Percentiles rank a stretch among this genome's conserved stretches.
Conservation (phyloP, 495 filamentous ascomycete genomes). For the Aeminium ludgeri region DNA sequence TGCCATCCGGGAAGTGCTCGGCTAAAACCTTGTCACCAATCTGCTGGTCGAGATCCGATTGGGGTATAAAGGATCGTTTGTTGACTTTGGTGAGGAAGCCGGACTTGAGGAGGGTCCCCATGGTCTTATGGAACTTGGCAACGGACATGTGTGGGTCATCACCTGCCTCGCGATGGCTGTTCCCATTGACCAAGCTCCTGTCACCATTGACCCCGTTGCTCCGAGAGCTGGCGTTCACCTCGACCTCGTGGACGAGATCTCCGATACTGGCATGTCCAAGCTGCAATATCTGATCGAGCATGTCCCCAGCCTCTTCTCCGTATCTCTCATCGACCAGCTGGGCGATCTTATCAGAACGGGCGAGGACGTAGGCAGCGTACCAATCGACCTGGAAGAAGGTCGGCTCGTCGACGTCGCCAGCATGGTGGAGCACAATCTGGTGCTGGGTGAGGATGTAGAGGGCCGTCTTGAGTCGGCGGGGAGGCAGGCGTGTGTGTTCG, state of each 20-base stretch:
- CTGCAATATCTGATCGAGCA: slow-evolving; percentile 57
- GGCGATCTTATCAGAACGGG: slow-evolving; percentile 68
- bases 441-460: slow-evolving; percentile 75
- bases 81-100: slow-evolving; percentile 34
- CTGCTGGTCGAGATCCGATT: slow-evolving; percentile 33
- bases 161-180: too few relatives aligned
- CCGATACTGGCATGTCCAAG: slow-evolving; percentile 60
- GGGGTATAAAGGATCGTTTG: slow-evolving; percentile 35
- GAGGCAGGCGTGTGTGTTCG: slow-evolving; percentile 48
- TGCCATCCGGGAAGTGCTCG: slow-evolving; percentile 18
- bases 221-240: too few relatives aligned
- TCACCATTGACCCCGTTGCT: too few relatives aligned
- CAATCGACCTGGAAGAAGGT: slow-evolving; percentile 70
- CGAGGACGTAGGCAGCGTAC: slow-evolving; percentile 56
- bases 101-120: slow-evolving; percentile 31
- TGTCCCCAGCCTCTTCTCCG: slow-evolving; percentile 47
- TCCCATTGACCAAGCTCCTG: slow-evolving; percentile 11
- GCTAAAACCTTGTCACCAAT: slow-evolving; percentile 29
- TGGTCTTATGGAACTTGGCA: slow-evolving; percentile 24
- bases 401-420: slow-evolving; percentile 29
- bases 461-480: slow-evolving; percentile 55
- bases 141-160: neutral
- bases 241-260: slow-evolving; percentile 8
- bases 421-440: slow-evolving; percentile 63
- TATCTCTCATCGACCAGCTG: slow-evolving; percentile 52